phyloP scores from a whole-genome alignment of 495 filamentous ascomycete species.

The Penicilliopsis zonata region DNA sequence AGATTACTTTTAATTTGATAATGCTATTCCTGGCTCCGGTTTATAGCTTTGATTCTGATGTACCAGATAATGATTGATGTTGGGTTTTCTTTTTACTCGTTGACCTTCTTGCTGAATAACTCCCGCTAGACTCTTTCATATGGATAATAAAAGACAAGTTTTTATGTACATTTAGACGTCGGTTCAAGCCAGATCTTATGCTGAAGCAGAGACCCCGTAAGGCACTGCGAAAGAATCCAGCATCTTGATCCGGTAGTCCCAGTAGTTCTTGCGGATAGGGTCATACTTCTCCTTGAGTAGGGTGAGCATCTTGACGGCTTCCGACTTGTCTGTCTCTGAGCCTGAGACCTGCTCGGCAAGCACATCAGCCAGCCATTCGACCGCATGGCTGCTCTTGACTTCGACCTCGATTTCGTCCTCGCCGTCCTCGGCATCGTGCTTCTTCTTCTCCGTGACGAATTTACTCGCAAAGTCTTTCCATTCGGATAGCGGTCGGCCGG shows the following conservation, averaged over 20 bases:
- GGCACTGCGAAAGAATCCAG: constrained; percentile 35
- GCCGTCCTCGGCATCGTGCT: constrained; percentile 26
- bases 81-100: neutral
- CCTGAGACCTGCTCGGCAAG: constrained; percentile 51
- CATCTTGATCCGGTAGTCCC: constrained; percentile 60
- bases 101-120: neutral
- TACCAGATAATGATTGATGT: neutral
- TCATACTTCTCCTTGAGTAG: constrained; percentile 79
- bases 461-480: constrained; percentile 52
- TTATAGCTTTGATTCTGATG: neutral
- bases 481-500: constrained; percentile 39
- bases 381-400: constrained; percentile 70
- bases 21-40: neutral
- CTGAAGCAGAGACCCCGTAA: constrained; percentile 4
- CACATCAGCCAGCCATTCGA: constrained; percentile 80
- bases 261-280: constrained; percentile 82
- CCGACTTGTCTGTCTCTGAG: constrained; percentile 35
- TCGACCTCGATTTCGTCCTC: constrained; percentile 11
- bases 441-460: constrained; percentile 46
- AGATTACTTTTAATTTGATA: neutral
- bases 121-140: no score
- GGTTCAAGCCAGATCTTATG: constrained; percentile 4
- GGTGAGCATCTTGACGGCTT: constrained; percentile 45
- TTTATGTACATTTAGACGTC: no score
- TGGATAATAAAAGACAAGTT: no score